Evolutionary conservation across 805 yeast species (phyloP), one percentile per base, ranked within the genome.

Genomic region (Spathaspora sp.): DNA sequence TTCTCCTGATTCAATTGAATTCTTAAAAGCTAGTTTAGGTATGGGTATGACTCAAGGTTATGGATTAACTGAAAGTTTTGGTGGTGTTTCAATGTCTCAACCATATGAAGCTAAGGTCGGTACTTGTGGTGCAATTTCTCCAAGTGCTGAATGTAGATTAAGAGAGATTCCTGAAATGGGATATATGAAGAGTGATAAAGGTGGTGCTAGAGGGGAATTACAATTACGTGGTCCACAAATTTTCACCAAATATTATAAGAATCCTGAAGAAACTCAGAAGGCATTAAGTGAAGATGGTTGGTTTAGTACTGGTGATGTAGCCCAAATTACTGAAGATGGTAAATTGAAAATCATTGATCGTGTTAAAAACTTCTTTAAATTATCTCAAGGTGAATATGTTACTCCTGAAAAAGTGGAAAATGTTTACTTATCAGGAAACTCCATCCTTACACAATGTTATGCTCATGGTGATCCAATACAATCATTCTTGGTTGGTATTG

Each of bases 331-430:
- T 23, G 42, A 42, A 9, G 54, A 55, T 43, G 79, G 91, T 11
- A 75, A 85, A 46, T 63, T 87, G 20, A 72, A 67, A 47, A 82
- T 87, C 52, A 77, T 87, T 58, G 94, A 87, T 61, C 75, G 94
- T 55, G 90, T 87, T 40, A 87, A 87, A 72, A 87, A 87, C 68
- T 86, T 87, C 69, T 87, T 86, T 75, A 87, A 87, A 56, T 68
- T 73, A 56, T 63, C 77, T 6, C 77, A 73, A 56, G 78, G 78
- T 51, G 78, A 73, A 67, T 87, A 86, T 65, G 79, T 87, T 50
- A 86, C 90, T 0, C 88, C 90, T 17, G 94, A 87, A 60, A 85
- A 81, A 65, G 81, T 87, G 57, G 93, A 87, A 62, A 85, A 83
- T 60, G 67, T 70, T 14, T 86, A 86, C 63, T 63, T 82, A 35